A percentile compares a stretch with the other conserved stretches of the same genome.
These are phyloP conservation scores for Penicillium manginii DNA, from an alignment of 495 filamentous ascomycete genomes.

Conservation along the genomic window DNA sequence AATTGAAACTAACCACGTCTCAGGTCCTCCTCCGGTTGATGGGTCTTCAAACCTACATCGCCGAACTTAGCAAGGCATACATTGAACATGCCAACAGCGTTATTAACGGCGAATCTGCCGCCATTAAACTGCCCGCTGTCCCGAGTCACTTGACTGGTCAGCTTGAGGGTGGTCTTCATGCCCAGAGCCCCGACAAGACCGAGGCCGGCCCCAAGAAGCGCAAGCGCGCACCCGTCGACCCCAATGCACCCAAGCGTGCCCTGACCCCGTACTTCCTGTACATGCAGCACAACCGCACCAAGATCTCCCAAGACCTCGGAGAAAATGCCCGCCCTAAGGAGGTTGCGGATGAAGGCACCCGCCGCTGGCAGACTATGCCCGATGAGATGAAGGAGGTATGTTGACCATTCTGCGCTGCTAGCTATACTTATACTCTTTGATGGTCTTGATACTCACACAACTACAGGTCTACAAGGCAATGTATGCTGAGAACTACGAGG, in stretches of 20 bases:
- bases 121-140: slow-evolving; percentile 54
- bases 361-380: slow-evolving; percentile 77
- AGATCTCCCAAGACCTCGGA: slow-evolving; percentile 78
- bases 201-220: slow-evolving; percentile 78
- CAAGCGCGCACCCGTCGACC: slow-evolving; percentile 81
- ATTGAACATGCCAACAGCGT: slow-evolving; percentile 80
- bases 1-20: slow-evolving; percentile 8
- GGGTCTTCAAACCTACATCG: slow-evolving; percentile 72
- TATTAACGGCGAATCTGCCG: slow-evolving; percentile 61
- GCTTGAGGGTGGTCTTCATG: slow-evolving; percentile 45
- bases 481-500: slow-evolving; percentile 74
- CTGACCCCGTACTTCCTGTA: slow-evolving; percentile 94
- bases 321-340: slow-evolving; percentile 71
- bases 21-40: slow-evolving; percentile 76
- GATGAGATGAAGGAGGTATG: slow-evolving; percentile 74
- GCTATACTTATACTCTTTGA: slow-evolving; percentile 1
- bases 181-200: slow-evolving; percentile 41
- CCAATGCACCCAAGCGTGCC: slow-evolving; percentile 91
- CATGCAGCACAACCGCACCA: slow-evolving; percentile 78
- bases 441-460: slow-evolving; percentile 8
- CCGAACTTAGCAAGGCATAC: slow-evolving; percentile 76
- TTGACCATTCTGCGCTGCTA: slow-evolving; percentile 19
- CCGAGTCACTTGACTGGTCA: slow-evolving; percentile 51
- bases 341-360: slow-evolving; percentile 79
- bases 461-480: slow-evolving; percentile 70